Evolutionary conservation across 2,329 filamentous ascomycete species (phyloP).

Genomic region (Hymenoscyphus fraxineus): DNA sequence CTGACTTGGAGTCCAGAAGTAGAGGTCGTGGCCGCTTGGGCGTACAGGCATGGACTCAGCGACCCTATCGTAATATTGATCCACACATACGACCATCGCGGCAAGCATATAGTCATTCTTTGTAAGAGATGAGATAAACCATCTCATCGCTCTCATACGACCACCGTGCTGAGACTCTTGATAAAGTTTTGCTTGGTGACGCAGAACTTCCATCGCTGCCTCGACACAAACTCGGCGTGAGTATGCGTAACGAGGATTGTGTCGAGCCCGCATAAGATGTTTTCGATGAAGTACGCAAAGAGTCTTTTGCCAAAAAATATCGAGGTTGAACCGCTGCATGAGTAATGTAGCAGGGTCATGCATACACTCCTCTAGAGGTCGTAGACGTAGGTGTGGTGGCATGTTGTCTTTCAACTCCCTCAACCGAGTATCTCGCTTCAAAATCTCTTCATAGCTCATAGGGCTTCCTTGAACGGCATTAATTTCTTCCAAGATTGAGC

Average conservation of each 20-base stretch:
- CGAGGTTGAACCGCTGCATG: slow-evolving; percentile 78
- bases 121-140: slow-evolving; percentile 74
- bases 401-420: slow-evolving; percentile 62
- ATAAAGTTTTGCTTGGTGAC: slow-evolving; percentile 72
- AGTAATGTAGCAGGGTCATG: slow-evolving; percentile 80
- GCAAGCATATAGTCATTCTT: slow-evolving; percentile 83
- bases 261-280: slow-evolving; percentile 73
- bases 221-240: slow-evolving; percentile 83
- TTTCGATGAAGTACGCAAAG: slow-evolving; percentile 86
- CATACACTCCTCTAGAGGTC: slow-evolving; percentile 67
- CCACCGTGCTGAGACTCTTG: slow-evolving; percentile 70
- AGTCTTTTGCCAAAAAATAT: slow-evolving; percentile 83
- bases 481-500: slow-evolving; percentile 65
- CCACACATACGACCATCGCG: slow-evolving; percentile 78
- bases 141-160: slow-evolving; percentile 68
- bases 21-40: slow-evolving; percentile 43
- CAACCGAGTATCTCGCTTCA: slow-evolving; percentile 59
- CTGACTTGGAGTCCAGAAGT: slow-evolving; percentile 56
- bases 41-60: slow-evolving; percentile 33
- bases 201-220: slow-evolving; percentile 76
- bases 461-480: slow-evolving; percentile 50
- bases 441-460: slow-evolving; percentile 60
- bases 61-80: slow-evolving; percentile 67
- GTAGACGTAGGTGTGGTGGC: slow-evolving; percentile 75
- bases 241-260: slow-evolving; percentile 77